A percentile compares a stretch with the other conserved stretches of the same genome.
phyloP scores from a whole-genome alignment of 306 rosid genomes.

The Fragaria iinumae region DNA sequence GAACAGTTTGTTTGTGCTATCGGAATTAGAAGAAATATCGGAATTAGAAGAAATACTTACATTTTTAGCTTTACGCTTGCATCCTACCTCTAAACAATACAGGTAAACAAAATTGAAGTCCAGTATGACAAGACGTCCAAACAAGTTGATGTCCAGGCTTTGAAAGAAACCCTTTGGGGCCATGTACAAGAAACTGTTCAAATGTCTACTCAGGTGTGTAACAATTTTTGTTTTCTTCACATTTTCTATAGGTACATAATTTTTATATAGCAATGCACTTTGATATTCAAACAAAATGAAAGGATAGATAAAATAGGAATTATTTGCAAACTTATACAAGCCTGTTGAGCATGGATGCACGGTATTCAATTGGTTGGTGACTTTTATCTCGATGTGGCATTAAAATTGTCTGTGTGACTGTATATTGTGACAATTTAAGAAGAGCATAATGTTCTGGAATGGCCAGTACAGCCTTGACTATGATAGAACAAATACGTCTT shows the following conservation, averaged over 20 bases:
- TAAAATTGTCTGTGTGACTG: background rate
- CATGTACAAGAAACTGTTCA: slow-evolving; percentile 58
- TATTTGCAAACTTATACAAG: background rate
- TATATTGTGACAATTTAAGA: background rate
- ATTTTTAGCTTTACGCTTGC: slow-evolving; percentile 23
- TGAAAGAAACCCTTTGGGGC: slow-evolving; percentile 81
- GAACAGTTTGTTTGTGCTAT: background rate
- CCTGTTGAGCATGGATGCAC: background rate
- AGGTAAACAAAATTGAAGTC: slow-evolving; percentile 92
- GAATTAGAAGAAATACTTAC: slow-evolving; percentile 1
- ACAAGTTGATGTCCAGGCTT: slow-evolving; percentile 87
- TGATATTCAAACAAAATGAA: background rate
- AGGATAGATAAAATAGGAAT: background rate
- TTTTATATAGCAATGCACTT: background rate
- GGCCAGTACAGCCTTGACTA: background rate
- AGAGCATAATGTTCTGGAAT: background rate
- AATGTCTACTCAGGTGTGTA: slow-evolving; percentile 52
- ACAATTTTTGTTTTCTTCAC: background rate
- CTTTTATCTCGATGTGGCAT: no score
- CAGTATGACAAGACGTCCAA: slow-evolving; percentile 91
- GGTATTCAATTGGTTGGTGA: background rate
- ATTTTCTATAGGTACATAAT: background rate
- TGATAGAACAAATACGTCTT: background rate
- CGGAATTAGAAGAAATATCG: background rate
- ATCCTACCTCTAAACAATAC: slow-evolving; percentile 29